phyloP scores from a whole-genome alignment of 768 basidiomycete genomes.

The Hericium alpestre region DNA sequence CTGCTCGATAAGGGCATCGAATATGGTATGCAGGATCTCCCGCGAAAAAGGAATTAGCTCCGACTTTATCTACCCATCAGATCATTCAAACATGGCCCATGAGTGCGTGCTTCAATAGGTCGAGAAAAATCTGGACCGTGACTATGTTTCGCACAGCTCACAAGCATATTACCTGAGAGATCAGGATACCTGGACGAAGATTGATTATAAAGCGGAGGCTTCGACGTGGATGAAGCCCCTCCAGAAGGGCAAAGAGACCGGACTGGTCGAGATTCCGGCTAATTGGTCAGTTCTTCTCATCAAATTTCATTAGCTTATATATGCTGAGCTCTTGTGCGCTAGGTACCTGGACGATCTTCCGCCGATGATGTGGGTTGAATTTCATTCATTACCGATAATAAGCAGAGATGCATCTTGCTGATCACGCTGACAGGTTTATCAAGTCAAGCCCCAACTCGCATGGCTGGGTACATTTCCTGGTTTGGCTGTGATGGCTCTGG shows the following conservation, averaged over 20 bases:
- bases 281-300: constrained; percentile 41
- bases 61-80: constrained; percentile 16
- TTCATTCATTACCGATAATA: not conserved
- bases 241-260: constrained; percentile 49
- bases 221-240: constrained; percentile 70
- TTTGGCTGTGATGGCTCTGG: not conserved
- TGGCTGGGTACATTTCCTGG: constrained; percentile 42
- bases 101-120: constrained; percentile 23
- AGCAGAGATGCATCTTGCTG: constrained; percentile 2
- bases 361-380: constrained; percentile 48
- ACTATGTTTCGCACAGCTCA: constrained; percentile 27
- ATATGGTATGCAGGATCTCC: constrained; percentile 39
- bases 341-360: constrained; percentile 68
- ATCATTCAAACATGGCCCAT: constrained; percentile 50
- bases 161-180: constrained; percentile 62
- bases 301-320: not conserved
- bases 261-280: constrained; percentile 52
- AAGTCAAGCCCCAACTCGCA: constrained; percentile 59
- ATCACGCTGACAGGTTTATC: constrained; percentile 43
- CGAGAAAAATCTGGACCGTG: not conserved
- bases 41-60: not conserved
- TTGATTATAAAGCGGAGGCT: constrained; percentile 50
- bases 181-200: constrained; percentile 63
- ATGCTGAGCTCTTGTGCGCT: not conserved
- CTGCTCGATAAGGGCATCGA: constrained; percentile 64